Evolutionary conservation across 2,329 filamentous ascomycete genomes (phyloP).

Genomic region (Alternaria sp.): DNA sequence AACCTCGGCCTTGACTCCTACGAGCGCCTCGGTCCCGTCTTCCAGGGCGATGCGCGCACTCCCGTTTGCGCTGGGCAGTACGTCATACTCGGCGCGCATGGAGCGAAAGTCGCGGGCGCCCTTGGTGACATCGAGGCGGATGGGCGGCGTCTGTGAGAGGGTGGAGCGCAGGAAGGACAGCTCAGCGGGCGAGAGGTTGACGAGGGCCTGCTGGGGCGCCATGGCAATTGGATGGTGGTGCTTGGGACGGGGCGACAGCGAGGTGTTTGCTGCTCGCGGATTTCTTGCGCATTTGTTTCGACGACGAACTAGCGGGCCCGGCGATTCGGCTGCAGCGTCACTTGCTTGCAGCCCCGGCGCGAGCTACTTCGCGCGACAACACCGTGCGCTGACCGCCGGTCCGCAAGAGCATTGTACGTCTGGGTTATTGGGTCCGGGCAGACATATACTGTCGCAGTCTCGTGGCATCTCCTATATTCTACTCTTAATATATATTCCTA

Average conservation of each 20-base stretch:
- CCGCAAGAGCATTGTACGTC: neutral
- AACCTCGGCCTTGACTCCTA: conserved; percentile 94
- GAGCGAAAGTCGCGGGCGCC: conserved; percentile 84
- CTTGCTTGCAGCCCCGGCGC: conserved; percentile 19
- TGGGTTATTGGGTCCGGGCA: neutral
- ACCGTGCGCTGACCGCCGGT: conserved; percentile 28
- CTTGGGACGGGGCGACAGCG: conserved; percentile 6
- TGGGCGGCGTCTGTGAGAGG: conserved; percentile 78
- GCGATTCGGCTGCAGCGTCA: conserved; percentile 27
- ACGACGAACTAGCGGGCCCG: conserved; percentile 14
- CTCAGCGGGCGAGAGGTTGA: conserved; percentile 89
- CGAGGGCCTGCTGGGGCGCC: conserved; percentile 57
- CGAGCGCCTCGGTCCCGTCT: conserved; percentile 94
- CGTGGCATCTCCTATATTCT: neutral
- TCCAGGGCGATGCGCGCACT: conserved; percentile 92
- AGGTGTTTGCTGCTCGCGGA: conserved; percentile 12
- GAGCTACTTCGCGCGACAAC: conserved; percentile 28
- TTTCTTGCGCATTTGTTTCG: conserved; percentile 18
- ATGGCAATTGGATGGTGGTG: conserved; percentile 25
- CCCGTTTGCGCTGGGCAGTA: conserved; percentile 88
- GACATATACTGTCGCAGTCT: neutral
- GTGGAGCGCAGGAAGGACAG: conserved; percentile 93
- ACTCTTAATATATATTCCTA: neutral
- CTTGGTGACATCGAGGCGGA: conserved; percentile 74
- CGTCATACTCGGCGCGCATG: conserved; percentile 85